Evolutionary conservation across 2,329 filamentous ascomycete species (phyloP), one percentile per base, ranked within the genome.

Genomic region (Neofusicoccum kwambonambiense): DNA sequence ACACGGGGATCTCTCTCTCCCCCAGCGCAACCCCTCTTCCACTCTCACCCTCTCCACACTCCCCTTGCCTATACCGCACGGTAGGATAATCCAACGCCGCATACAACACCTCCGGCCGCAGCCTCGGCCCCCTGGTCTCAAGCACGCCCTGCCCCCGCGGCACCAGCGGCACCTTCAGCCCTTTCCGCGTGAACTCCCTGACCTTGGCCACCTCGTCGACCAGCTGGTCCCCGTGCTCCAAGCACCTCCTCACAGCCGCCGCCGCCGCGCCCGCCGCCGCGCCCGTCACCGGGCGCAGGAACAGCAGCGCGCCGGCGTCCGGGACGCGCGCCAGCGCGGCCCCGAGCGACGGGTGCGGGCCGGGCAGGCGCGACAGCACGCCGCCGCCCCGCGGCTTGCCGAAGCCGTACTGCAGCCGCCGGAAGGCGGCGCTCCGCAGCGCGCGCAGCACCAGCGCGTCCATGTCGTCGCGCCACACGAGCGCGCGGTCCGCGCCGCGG

Each of bases 381-480:
- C 56, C 63, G 5, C 56, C 71, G 6, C 73, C 72, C 3, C 56
- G 62, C 37, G 70, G 69, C 13, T 67, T 67, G 7, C 11, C 11
- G 50, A 76, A 74, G 56, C 68, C 72, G 65, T 72, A 77, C 44
- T 74, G 72, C 50, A 84, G 67, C n/a, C 74, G 72, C 60, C 73
- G 75, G 7, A 75, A 52, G 0, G 76, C 72, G 9, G 76, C 71
- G 50, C 70, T 73, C 19, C 76, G 75, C 71, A 83, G 72, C 51
- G 76, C 66, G 6, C 67, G 68, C 0, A 80, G 67, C 3, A 83
- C 69, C 51, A 82, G 76, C 3, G 75, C 72, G 3, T 80, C 70
- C 78, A 84, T 83, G 69, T 84, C 81, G 57, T 79, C 71, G 13
- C 80, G 75, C 81, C 82, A 84, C 1, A 81, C 71, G 12, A 81